Percentiles rank a stretch among this genome's conserved stretches.
phyloP scores from a whole-genome alignment of 2,329 filamentous ascomycete species.

The Cercospora nicotianae region DNA sequence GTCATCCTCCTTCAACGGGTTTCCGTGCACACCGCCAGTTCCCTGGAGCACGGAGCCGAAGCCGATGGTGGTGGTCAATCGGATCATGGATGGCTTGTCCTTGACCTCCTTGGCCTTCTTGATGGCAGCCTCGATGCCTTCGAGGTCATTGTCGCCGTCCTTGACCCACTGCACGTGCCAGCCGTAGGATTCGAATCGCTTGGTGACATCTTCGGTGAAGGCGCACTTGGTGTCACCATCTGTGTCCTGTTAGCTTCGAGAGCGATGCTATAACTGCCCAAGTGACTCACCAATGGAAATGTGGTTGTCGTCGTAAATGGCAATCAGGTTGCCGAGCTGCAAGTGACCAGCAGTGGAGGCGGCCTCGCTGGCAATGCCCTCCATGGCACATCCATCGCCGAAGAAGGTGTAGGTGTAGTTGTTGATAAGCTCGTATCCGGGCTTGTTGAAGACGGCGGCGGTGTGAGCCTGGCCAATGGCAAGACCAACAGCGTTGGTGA shows the following conservation, averaged over 20 bases:
- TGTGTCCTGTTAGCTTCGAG: conserved; percentile 35
- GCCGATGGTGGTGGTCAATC: conserved; percentile 95
- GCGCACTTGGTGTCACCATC: conserved; percentile 94
- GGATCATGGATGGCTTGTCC: conserved; percentile 96
- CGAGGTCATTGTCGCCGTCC: conserved; percentile 86
- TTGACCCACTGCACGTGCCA: conserved; percentile 87
- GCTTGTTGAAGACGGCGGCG: conserved; percentile 92
- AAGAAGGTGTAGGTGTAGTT: conserved; percentile 98
- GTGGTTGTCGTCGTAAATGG: conserved; percentile 97
- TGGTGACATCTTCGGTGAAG: conserved; percentile 94
- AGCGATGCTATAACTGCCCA: not conserved
- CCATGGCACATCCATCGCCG: conserved; percentile 97
- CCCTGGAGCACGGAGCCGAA: conserved; percentile 92
- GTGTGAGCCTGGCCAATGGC: conserved; percentile 95
- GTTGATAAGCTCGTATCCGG: conserved; percentile 83
- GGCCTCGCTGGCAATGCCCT: conserved; percentile 93
- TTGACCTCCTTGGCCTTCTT: conserved; percentile 80
- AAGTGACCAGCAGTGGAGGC: conserved; percentile 91
- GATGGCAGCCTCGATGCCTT: conserved; percentile 84
- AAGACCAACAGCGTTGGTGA: conserved; percentile 95
- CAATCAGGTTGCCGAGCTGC: conserved; percentile 96
- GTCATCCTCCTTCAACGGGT: conserved; percentile 92
- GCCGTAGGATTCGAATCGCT: conserved; percentile 95
- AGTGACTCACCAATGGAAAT: conserved; percentile 69
- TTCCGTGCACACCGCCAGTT: conserved; percentile 93